phyloP scores from a whole-genome alignment of 768 basidiomycete species.

The Sutorius australiensis region DNA sequence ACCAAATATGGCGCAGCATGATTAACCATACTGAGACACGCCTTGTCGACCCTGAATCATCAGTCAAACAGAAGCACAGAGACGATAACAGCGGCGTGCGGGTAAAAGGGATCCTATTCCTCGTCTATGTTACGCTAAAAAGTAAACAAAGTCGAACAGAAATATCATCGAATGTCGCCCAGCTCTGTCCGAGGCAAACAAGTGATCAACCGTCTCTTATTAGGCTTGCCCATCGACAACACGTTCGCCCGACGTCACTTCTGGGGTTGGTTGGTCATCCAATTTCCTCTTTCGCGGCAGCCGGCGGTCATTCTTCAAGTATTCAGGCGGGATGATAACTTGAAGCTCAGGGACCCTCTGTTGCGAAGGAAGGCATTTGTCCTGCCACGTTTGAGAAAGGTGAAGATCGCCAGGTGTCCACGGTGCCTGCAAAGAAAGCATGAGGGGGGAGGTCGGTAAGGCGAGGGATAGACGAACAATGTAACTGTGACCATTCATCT shows the following conservation, averaged over 20 bases:
- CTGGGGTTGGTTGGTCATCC: background rate
- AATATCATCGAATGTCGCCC: background rate
- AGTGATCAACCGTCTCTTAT: background rate
- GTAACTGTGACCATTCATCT: constrained; percentile 41
- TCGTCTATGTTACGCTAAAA: background rate
- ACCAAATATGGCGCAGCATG: too few relatives aligned
- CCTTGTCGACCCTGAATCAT: too few relatives aligned
- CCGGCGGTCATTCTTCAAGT: constrained; percentile 38
- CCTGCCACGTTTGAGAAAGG: constrained; percentile 37
- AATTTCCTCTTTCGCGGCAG: constrained; percentile 13
- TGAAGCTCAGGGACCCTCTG: constrained; percentile 39
- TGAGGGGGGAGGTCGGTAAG: background rate
- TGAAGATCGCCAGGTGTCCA: constrained; percentile 32
- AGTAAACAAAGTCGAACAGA: background rate
- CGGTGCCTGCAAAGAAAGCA: constrained; percentile 37
- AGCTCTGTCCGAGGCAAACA: background rate
- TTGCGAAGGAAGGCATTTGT: constrained; percentile 35
- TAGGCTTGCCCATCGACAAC: background rate
- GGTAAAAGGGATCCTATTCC: background rate
- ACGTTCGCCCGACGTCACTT: background rate
- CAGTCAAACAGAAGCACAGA: background rate
- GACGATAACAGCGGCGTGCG: too few relatives aligned
- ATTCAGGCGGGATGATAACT: constrained; percentile 31
- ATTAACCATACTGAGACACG: too few relatives aligned
- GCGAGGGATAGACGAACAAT: constrained; percentile 35